Conservation (phyloP, 176 grass and related monocot species). For the Oryza australiensis region DNA sequence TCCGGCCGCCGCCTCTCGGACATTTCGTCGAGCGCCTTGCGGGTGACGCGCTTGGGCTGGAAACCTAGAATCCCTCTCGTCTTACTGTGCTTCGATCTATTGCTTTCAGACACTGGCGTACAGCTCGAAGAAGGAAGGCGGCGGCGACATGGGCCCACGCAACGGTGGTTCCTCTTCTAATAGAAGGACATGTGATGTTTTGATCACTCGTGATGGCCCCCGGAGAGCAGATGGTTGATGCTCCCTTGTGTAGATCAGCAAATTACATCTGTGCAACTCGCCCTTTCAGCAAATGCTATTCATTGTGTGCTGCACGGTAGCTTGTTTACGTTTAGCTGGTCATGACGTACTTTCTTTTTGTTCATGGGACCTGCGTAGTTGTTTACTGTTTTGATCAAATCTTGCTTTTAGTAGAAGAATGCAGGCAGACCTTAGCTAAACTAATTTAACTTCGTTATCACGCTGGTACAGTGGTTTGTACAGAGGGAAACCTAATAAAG, state of each 20-base stretch:
- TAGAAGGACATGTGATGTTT: conserved; percentile 46
- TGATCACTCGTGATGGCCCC: neutral
- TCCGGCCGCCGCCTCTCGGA: neutral
- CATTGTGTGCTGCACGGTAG: neutral
- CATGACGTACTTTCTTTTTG: neutral
- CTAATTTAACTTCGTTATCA: neutral
- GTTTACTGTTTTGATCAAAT: neutral
- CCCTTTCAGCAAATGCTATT: neutral
- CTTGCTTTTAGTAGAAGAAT: neutral
- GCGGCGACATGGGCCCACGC: neutral
- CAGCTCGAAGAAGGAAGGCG: conserved; percentile 27
- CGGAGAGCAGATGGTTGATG: neutral
- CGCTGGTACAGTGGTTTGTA: neutral
- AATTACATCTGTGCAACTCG: neutral
- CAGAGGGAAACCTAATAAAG: conserved; percentile 7
- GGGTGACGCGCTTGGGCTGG: neutral
- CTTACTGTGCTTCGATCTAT: neutral
- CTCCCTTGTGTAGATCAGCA: neutral
- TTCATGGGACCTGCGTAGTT: neutral
- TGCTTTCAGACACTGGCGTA: conserved; percentile 41
- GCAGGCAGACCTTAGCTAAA: neutral
- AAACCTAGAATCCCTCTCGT: no score
- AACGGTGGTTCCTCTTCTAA: conserved; percentile 21
- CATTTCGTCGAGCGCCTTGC: conserved; percentile 61
- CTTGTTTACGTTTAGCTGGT: neutral